phyloP scores from a whole-genome alignment of 1,284 basidiomycete species.

The Testicularia cyperi region DNA sequence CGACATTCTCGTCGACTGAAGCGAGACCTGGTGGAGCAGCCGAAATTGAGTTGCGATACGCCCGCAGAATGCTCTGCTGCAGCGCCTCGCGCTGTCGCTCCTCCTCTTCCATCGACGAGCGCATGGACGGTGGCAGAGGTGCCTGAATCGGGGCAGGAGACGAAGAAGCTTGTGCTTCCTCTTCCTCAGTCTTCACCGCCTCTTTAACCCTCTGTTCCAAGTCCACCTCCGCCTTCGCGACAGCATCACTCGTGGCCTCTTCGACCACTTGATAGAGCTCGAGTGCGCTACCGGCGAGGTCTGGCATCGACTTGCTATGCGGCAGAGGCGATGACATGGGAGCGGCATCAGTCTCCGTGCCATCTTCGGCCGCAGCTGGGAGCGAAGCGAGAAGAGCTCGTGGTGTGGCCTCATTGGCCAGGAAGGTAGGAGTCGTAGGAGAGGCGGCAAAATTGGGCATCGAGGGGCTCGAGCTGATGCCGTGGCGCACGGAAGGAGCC shows the following conservation, averaged over 20 bases:
- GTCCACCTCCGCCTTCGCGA: too few relatives aligned
- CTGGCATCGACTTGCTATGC: too few relatives aligned
- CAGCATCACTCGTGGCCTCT: background rate
- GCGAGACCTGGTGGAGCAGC: slow-evolving; percentile 4
- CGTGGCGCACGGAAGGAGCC: slow-evolving; percentile 17
- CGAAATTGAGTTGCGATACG: slow-evolving; percentile 26
- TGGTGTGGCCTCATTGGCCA: slow-evolving; percentile 16
- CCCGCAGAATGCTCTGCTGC: slow-evolving; percentile 28
- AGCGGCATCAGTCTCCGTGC: too few relatives aligned
- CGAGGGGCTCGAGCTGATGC: slow-evolving; percentile 22
- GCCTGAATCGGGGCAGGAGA: too few relatives aligned
- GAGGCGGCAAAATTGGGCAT: slow-evolving; percentile 29
- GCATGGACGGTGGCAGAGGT: background rate
- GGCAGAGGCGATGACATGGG: too few relatives aligned
- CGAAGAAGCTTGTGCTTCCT: too few relatives aligned
- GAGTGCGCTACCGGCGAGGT: slow-evolving; percentile 1
- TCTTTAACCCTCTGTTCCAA: too few relatives aligned
- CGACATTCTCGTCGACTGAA: background rate
- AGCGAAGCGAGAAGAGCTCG: too few relatives aligned
- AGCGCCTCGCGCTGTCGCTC: slow-evolving; percentile 25
- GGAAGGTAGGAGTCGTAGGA: slow-evolving; percentile 3
- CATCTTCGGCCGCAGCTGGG: too few relatives aligned
- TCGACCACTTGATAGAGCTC: background rate
- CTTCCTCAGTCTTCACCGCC: too few relatives aligned
- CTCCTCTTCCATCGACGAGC: slow-evolving; percentile 8